Evolutionary conservation across 2,329 filamentous ascomycete species (phyloP), one percentile per base, ranked within the genome.

Genomic region (Fusarium oxysporum): DNA sequence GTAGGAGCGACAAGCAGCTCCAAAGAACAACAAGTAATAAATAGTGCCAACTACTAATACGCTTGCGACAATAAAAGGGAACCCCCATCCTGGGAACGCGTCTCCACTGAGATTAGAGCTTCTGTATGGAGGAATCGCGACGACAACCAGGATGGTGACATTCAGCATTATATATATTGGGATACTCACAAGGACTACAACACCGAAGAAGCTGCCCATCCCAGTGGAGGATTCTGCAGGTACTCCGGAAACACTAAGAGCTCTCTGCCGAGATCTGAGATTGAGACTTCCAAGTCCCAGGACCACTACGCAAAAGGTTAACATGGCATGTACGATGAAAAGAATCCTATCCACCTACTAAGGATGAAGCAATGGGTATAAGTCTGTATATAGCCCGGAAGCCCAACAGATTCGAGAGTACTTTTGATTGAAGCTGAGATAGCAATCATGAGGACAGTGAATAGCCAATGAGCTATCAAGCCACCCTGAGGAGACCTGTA

Each of bases 341-440:
- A 7, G n/a, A 23, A 23, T 23, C 3, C 5, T 2, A 23, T 5
- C 2, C 0, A 17, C 40, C 9, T 43, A 43, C 40, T 43, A 10
- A 43, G n/a, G 40, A 23, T 23, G n/a, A 43, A 43, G n/a, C 40
- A 43, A 14, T 43, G 40, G 13, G 14, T 23, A 3, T 43, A 43
- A 23, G 40, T 43, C 40, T 23, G 40, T 43, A 43, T 43, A 17
- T 43, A 43, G 14, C 40, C 40, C 8, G 40, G n/a, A 1, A 43
- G 40, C 3, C 40, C 40, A 43, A 43, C 40, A 23, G 40, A 43
- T 43, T 43, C 40, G 9, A 43, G 40, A 16, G 40, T 43, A 43
- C 40, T 23, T 16, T 43, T 43, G n/a, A 43, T 4, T 17, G 40
- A n/a, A 23, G 40, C 40, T 17, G 21, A 43, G 40, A 43, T 23